Percentiles rank a stretch among this genome's conserved stretches.
Evolutionary conservation across 2,329 filamentous ascomycete species (phyloP).

Genomic region (Nemania diffusa): DNA sequence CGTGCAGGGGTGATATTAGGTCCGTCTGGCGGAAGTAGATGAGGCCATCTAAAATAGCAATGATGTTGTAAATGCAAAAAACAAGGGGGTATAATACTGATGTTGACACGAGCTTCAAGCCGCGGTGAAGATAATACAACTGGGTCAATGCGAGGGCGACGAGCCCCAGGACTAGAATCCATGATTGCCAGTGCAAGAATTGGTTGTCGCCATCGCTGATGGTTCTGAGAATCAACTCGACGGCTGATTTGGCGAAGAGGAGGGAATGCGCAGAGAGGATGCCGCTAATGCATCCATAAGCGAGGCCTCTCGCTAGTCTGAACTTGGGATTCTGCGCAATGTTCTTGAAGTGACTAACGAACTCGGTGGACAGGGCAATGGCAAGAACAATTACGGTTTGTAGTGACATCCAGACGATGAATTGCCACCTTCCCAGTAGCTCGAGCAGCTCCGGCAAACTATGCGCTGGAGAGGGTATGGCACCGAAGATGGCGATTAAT

Average conservation of each 20-base stretch:
- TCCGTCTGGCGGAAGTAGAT: conserved; percentile 96
- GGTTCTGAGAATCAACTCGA: conserved; percentile 90
- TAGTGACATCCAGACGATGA: conserved; percentile 88
- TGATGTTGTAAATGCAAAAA: conserved; percentile 99
- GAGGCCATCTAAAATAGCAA: conserved; percentile 94
- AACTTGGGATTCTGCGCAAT: conserved; percentile 72
- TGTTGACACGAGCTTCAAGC: conserved; percentile 93
- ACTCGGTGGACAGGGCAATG: conserved; percentile 72
- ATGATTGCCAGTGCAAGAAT: conserved; percentile 95
- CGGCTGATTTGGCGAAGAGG: conserved; percentile 93
- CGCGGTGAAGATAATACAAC: conserved; percentile 93
- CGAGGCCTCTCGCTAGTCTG: conserved; percentile 81
- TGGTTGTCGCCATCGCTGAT: conserved; percentile 88
- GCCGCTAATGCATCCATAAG: conserved; percentile 89
- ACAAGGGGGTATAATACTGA: conserved; percentile 96
- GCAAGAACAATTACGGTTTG: conserved; percentile 78
- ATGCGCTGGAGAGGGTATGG: conserved; percentile 92
- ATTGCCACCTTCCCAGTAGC: conserved; percentile 77
- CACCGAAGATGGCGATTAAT: conserved; percentile 92
- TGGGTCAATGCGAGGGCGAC: conserved; percentile 86
- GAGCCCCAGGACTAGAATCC: conserved; percentile 86
- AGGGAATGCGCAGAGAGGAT: conserved; percentile 94
- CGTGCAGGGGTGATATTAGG: conserved; percentile 78
- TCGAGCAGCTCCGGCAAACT: conserved; percentile 82
- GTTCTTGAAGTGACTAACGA: conserved; percentile 62